Percentiles rank a stretch among this genome's conserved stretches.
These are phyloP conservation scores for Centrapalus pauciflorus DNA, from an alignment of 129 eudicot species.

Conservation along the genomic window DNA sequence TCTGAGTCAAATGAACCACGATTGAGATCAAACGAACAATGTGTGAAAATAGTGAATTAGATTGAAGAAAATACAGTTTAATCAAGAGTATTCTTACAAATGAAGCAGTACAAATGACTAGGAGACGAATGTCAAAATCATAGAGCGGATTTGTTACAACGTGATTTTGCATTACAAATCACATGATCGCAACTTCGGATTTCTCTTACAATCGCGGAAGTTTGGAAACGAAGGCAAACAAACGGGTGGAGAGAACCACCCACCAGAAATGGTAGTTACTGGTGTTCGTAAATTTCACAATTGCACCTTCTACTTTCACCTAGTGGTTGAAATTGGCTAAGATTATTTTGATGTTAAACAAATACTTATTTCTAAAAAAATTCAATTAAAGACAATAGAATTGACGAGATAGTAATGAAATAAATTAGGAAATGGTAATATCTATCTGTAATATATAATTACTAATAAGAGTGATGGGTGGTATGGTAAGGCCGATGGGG, in stretches of 20 bases:
- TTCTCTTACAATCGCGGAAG: not conserved
- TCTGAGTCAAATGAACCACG: slow-evolving; percentile 1
- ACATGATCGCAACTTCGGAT: slow-evolving; percentile 4
- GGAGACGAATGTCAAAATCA: not conserved
- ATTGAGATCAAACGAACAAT: not conserved
- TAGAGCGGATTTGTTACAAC: not conserved
- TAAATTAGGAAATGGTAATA: no score
- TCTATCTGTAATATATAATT: no score
- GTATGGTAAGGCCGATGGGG: no score
- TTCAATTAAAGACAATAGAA: not conserved
- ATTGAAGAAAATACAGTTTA: not conserved
- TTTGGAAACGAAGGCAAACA: not conserved
- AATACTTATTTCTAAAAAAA: not conserved
- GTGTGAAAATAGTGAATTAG: not conserved
- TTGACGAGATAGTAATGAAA: no score
- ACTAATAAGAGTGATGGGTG: no score
- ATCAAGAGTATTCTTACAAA: slow-evolving; percentile 1
- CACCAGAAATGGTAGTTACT: not conserved
- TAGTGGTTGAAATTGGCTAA: not conserved
- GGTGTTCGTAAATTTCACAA: not conserved
- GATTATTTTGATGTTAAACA: not conserved
- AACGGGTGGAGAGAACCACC: slow-evolving; percentile 6
- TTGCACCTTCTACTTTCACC: not conserved
- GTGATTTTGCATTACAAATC: slow-evolving; percentile 3
- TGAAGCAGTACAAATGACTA: not conserved